Evolutionary conservation across 768 basidiomycete genomes (phyloP).

Genomic region (Dentipellis fragilis): DNA sequence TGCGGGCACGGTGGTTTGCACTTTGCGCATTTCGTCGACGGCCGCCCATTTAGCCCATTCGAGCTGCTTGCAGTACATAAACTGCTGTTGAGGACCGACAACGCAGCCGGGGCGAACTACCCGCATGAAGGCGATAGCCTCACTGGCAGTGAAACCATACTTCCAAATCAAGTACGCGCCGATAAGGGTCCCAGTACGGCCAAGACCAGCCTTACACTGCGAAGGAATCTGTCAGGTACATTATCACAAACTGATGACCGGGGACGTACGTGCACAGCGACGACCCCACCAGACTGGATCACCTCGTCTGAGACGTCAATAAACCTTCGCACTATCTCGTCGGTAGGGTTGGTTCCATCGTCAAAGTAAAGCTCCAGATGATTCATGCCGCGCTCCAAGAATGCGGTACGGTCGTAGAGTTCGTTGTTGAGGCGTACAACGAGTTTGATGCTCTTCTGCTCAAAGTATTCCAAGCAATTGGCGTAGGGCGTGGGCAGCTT

Average conservation of each 20-base stretch:
- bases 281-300: constrained; percentile 68
- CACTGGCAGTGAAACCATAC: constrained; percentile 91
- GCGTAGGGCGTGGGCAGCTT: constrained; percentile 73
- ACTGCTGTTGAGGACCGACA: constrained; percentile 89
- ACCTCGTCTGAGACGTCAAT: constrained; percentile 76
- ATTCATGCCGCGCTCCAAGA: constrained; percentile 76
- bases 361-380: constrained; percentile 94
- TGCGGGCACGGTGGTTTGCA: constrained; percentile 25
- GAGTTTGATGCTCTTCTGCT: constrained; percentile 75
- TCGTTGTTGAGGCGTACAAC: constrained; percentile 92
- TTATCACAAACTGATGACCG: neutral
- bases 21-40: constrained; percentile 62
- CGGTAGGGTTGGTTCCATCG: constrained; percentile 95
- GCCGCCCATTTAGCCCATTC: constrained; percentile 95
- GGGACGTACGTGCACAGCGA: constrained; percentile 75
- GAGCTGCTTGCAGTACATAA: constrained; percentile 88
- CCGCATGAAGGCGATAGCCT: constrained; percentile 97
- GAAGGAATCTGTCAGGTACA: neutral
- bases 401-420: constrained; percentile 76
- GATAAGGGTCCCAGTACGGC: constrained; percentile 92
- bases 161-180: constrained; percentile 99
- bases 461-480: constrained; percentile 91
- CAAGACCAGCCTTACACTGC: constrained; percentile 93
- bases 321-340: constrained; percentile 89
- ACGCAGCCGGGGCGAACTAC: constrained; percentile 92